These are phyloP conservation scores for Cladosporium austrohemisphaericum DNA, from an alignment of 2,329 filamentous ascomycete species.

Conservation along the genomic window DNA sequence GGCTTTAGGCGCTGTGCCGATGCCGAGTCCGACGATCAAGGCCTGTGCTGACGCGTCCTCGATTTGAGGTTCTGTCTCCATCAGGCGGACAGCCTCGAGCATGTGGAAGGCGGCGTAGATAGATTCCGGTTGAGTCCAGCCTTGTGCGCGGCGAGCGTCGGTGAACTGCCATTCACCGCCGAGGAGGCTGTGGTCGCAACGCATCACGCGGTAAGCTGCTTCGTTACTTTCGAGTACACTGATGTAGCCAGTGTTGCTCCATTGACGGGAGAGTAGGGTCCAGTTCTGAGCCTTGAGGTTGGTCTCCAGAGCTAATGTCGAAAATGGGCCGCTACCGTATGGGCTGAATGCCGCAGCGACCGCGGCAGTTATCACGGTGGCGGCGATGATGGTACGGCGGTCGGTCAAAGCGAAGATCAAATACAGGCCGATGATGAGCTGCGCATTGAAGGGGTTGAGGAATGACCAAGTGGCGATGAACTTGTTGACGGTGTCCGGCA, in stretches of 20 bases:
- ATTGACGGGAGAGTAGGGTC: slow-evolving; percentile 72
- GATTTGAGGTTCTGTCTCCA: slow-evolving; percentile 49
- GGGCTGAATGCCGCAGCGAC: slow-evolving; percentile 53
- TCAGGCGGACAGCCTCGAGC: slow-evolving; percentile 82
- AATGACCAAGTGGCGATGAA: slow-evolving; percentile 9
- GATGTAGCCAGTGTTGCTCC: slow-evolving; percentile 87
- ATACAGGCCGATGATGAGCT: slow-evolving; percentile 65
- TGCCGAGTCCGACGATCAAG: slow-evolving; percentile 84
- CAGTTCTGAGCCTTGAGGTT: slow-evolving; percentile 65
- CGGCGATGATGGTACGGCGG: slow-evolving; percentile 60
- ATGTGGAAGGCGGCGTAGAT: slow-evolving; percentile 97
- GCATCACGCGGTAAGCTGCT: slow-evolving; percentile 72
- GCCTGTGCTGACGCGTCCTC: slow-evolving; percentile 51
- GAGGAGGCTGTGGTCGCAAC: slow-evolving; percentile 90
- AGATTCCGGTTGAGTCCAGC: slow-evolving; percentile 66
- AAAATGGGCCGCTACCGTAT: slow-evolving; percentile 62
- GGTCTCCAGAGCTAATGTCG: slow-evolving; percentile 61
- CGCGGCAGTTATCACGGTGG: slow-evolving; percentile 5
- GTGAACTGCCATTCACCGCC: slow-evolving; percentile 83
- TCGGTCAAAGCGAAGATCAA: slow-evolving; percentile 67
- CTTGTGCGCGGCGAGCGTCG: slow-evolving; percentile 34
- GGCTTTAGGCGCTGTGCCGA: slow-evolving; percentile 85
- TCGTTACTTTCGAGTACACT: slow-evolving; percentile 77
- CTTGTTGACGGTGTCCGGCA: slow-evolving; percentile 9
- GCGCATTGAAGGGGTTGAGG: slow-evolving; percentile 68